Evolutionary conservation across 331 rosid species (phyloP).

Genomic region (Phaseolus coccineus): DNA sequence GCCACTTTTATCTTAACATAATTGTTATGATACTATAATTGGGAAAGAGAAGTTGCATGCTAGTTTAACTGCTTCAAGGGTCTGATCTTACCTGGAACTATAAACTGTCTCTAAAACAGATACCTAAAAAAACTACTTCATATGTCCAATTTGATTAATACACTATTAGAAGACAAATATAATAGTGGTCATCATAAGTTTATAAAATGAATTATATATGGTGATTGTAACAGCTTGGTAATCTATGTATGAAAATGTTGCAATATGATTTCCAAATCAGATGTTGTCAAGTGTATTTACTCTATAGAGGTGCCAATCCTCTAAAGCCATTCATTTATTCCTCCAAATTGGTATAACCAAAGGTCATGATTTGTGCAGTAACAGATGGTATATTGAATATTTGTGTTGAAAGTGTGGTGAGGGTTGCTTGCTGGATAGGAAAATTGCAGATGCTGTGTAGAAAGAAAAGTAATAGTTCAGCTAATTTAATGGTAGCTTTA

Average conservation of each 20-base stretch:
- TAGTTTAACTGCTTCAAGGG: not conserved
- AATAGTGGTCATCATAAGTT: too few species aligned
- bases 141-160: not conserved
- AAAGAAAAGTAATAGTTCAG: slow-evolving; percentile 7
- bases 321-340: too few species aligned
- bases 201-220: too few species aligned
- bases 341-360: not conserved
- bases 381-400: not conserved
- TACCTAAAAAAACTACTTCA: too few species aligned
- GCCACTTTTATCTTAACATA: not conserved
- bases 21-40: not conserved
- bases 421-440: not conserved
- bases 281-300: too few species aligned
- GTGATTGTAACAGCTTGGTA: too few species aligned
- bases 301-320: not conserved
- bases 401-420: not conserved
- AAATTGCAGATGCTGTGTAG: not conserved
- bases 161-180: not conserved
- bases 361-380: not conserved
- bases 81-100: too few species aligned
- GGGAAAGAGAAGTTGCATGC: not conserved
- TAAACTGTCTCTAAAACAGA: too few species aligned
- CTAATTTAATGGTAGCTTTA: slow-evolving; percentile 45
- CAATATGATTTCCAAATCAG: too few species aligned
- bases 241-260: too few species aligned